Evolutionary conservation across 495 filamentous ascomycete species (phyloP).

Genomic region (Trichocladium uniseriatum): DNA sequence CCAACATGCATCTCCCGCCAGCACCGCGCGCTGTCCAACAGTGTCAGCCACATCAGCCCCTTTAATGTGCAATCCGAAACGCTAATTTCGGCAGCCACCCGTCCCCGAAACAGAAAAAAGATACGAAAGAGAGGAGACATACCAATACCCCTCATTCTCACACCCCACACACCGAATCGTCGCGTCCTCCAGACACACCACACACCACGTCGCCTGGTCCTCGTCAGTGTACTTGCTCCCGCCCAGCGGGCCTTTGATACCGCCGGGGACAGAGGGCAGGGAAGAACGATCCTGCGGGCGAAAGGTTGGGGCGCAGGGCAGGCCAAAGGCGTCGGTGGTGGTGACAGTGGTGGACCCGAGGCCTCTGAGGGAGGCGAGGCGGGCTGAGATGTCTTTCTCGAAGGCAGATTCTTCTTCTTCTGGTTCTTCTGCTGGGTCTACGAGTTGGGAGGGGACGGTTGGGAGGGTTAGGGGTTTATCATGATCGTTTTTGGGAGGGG

Average conservation of each 20-base stretch:
- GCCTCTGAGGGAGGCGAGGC: constrained; percentile 33
- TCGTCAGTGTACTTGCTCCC: constrained; percentile 44
- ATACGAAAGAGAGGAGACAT: too few species aligned
- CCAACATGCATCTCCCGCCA: constrained; percentile 63
- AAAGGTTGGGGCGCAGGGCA: constrained; percentile 49
- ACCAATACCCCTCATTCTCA: constrained; percentile 59
- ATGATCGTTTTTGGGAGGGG: background rate
- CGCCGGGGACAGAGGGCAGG: too few species aligned
- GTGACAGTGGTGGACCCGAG: constrained; percentile 14
- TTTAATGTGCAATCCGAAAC: too few species aligned
- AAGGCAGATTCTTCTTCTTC: constrained; percentile 19
- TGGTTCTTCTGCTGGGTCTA: constrained; percentile 9
- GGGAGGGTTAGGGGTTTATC: constrained; percentile 23
- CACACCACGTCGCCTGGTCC: constrained; percentile 59
- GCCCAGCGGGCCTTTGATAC: too few species aligned
- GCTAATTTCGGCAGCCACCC: too few species aligned
- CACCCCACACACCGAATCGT: constrained; percentile 53
- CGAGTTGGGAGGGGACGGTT: constrained; percentile 26
- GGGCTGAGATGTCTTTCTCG: constrained; percentile 31
- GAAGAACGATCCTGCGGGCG: constrained; percentile 33
- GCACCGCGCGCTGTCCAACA: constrained; percentile 47
- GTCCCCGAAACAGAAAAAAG: too few species aligned
- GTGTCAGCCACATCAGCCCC: too few species aligned
- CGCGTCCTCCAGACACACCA: constrained; percentile 60
- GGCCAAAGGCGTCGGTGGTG: constrained; percentile 28